These are phyloP conservation scores for Aeschynomene evenia DNA, from an alignment of 306 rosid species.

Conservation along the genomic window DNA sequence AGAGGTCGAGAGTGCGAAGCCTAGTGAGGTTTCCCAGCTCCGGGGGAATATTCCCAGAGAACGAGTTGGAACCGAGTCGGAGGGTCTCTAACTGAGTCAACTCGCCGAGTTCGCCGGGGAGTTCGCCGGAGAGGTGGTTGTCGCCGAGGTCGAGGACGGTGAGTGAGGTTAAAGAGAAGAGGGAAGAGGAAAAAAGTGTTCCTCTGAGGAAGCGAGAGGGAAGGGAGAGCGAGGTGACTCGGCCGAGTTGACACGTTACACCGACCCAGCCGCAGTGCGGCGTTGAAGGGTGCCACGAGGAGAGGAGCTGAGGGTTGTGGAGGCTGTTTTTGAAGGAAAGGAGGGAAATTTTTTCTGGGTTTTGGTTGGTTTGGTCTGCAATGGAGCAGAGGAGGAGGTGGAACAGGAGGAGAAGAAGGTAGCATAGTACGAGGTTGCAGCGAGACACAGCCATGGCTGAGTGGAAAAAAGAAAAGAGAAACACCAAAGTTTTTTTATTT, in stretches of 20 bases:
- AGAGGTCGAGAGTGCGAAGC: slow-evolving; percentile 61
- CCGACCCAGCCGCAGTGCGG: slow-evolving; percentile 81
- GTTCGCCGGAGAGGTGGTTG: slow-evolving; percentile 57
- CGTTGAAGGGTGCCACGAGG: slow-evolving; percentile 55
- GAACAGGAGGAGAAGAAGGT: slow-evolving; percentile 25
- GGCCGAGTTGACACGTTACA: slow-evolving; percentile 65
- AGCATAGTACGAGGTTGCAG: slow-evolving; percentile 26
- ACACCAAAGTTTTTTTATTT: neutral
- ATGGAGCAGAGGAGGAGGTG: slow-evolving; percentile 21
- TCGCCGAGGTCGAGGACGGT: slow-evolving; percentile 62
- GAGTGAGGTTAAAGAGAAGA: slow-evolving; percentile 53
- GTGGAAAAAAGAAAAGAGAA: neutral
- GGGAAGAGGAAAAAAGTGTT: slow-evolving; percentile 39
- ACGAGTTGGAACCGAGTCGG: slow-evolving; percentile 54
- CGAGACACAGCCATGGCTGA: slow-evolving; percentile 27
- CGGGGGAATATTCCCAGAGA: slow-evolving; percentile 59
- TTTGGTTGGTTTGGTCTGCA: slow-evolving; percentile 14
- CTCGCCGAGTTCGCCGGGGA: slow-evolving; percentile 48
- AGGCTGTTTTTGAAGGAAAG: slow-evolving; percentile 65
- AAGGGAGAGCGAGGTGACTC: slow-evolving; percentile 64
- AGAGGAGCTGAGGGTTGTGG: slow-evolving; percentile 43
- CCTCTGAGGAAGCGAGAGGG: slow-evolving; percentile 53
- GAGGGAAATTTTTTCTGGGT: slow-evolving; percentile 49
- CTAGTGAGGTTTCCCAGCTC: slow-evolving; percentile 46
- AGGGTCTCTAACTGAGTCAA: slow-evolving; percentile 48